Evolutionary conservation across 1,139 yeast species (phyloP).

Genomic region (Magnusiomyces paraingens): DNA sequence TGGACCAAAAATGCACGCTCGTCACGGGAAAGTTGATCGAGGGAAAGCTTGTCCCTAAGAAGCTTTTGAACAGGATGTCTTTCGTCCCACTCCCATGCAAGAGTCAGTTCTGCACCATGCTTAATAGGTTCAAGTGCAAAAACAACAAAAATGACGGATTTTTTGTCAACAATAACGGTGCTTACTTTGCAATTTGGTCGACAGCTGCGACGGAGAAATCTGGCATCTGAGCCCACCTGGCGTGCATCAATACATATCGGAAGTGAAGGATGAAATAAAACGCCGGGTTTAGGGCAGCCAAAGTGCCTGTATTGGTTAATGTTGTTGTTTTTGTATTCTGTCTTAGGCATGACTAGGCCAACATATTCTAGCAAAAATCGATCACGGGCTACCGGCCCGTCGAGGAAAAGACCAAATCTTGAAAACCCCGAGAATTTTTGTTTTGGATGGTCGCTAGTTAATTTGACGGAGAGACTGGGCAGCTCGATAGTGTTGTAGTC

Average conservation of each 20-base stretch:
- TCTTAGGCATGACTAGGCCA: constrained; percentile 67
- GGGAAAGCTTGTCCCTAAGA: constrained; percentile 35
- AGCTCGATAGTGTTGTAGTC: constrained; percentile 25
- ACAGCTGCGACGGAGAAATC: constrained; percentile 75
- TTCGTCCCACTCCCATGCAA: constrained; percentile 86
- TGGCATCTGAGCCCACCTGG: constrained; percentile 64
- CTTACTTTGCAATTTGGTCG: constrained; percentile 62
- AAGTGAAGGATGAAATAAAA: constrained; percentile 44
- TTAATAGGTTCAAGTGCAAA: constrained; percentile 52
- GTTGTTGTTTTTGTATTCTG: constrained; percentile 55
- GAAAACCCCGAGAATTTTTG: constrained; percentile 68
- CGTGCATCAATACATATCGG: constrained; percentile 74
- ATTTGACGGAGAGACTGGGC: constrained; percentile 34
- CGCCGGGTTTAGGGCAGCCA: constrained; percentile 83
- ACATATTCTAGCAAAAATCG: constrained; percentile 56
- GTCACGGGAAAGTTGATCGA: constrained; percentile 28
- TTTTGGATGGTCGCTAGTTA: constrained; percentile 50
- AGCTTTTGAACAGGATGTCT: constrained; percentile 64
- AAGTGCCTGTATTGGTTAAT: constrained; percentile 73
- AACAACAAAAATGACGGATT: constrained; percentile 49
- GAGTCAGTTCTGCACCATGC: constrained; percentile 59
- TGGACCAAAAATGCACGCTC: constrained; percentile 24
- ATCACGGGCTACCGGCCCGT: constrained; percentile 40
- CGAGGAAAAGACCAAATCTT: constrained; percentile 57
- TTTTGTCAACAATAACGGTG: constrained; percentile 44